Percentiles rank a stretch among this genome's conserved stretches.
Conservation (phyloP, 768 basidiomycete species). For the Lactifluus echinatus region DNA sequence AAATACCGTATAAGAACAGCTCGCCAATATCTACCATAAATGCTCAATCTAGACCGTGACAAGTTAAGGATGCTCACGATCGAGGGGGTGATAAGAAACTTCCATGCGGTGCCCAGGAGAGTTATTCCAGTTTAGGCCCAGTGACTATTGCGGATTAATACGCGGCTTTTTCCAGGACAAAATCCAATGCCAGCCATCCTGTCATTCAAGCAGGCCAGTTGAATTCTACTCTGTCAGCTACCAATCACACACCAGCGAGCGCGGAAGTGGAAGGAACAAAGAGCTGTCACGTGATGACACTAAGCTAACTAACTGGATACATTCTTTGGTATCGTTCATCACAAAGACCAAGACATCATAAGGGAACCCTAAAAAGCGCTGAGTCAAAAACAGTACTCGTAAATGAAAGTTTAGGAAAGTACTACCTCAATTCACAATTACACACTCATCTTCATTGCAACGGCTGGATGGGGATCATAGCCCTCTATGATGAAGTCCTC, state of each 20-base stretch:
- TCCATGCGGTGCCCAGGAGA: not conserved
- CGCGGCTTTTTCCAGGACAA: not conserved
- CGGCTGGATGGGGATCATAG: constrained; percentile 74
- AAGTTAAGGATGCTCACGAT: not conserved
- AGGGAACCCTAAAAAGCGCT: not conserved
- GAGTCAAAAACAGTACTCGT: not conserved
- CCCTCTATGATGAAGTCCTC: constrained; percentile 84
- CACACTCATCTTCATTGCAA: constrained; percentile 97
- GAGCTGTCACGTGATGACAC: not conserved
- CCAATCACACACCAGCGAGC: not conserved
- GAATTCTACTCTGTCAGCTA: too few relatives aligned
- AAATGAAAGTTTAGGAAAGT: not conserved
- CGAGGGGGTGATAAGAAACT: not conserved
- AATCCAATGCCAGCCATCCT: not conserved
- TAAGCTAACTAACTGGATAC: not conserved
- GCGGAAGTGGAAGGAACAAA: not conserved
- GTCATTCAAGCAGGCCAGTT: not conserved
- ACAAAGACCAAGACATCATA: not conserved
- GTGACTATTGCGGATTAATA: not conserved
- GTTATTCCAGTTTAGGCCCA: not conserved
- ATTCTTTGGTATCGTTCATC: not conserved
- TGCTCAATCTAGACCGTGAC: not conserved
- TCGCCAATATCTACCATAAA: not conserved
- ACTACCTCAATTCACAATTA: constrained; percentile 25
- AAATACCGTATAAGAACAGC: not conserved